Evolutionary conservation across 192 early-diverging fungal species (phyloP).

Genomic region (Umbelopsis isabellina): DNA sequence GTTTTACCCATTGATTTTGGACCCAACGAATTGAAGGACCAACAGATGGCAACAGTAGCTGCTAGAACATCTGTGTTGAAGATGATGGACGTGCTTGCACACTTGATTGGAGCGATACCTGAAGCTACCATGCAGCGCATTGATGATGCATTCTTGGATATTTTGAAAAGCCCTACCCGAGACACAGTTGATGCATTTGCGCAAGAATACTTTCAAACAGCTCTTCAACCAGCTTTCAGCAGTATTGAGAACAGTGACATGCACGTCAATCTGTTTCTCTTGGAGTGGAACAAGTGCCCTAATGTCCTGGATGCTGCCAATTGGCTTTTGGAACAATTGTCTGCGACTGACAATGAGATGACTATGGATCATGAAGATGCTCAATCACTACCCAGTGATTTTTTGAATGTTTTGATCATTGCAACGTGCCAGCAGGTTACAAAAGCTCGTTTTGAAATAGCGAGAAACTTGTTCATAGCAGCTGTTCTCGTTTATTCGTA

Average conservation of each 20-base stretch:
- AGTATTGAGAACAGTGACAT: neutral
- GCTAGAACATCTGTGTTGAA: constrained; percentile 10
- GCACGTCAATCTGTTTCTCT: neutral
- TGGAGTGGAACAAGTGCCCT: constrained; percentile 7
- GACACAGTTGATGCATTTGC: constrained; percentile 20
- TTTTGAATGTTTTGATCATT: constrained; percentile 16
- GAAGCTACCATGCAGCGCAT: neutral
- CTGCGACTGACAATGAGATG: neutral
- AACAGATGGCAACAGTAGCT: neutral
- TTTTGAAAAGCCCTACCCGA: constrained; percentile 12
- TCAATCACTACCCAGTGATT: neutral
- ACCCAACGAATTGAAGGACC: neutral
- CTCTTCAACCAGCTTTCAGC: constrained; percentile 6
- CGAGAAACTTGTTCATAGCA: constrained; percentile 15
- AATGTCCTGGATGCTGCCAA: constrained; percentile 11
- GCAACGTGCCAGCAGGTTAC: constrained; percentile 7
- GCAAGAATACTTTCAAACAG: constrained; percentile 5
- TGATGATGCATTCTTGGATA: constrained; percentile 20
- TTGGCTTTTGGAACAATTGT: constrained; percentile 12
- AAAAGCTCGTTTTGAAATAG: constrained; percentile 1
- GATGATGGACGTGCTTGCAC: constrained; percentile 4
- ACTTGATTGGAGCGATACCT: constrained; percentile 1
- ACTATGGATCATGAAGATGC: neutral
- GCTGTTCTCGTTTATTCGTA: neutral
- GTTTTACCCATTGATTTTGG: neutral